phyloP scores from a whole-genome alignment of 2,329 filamentous ascomycete genomes.

The Tolypocladium guangdongense region DNA sequence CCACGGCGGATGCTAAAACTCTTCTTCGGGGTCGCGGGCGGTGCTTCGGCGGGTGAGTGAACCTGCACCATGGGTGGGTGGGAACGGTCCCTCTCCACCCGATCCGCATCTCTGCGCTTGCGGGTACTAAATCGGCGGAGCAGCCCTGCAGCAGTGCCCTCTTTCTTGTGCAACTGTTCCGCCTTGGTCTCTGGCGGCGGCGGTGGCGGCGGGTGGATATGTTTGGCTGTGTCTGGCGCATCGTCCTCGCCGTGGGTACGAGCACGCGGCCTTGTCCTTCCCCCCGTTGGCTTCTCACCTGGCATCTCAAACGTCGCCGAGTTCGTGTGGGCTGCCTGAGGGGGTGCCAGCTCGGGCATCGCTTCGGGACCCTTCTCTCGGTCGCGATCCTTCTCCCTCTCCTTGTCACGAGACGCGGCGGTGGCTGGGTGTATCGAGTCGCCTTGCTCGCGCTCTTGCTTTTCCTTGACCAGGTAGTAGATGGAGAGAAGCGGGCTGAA shows the following conservation, averaged over 20 bases:
- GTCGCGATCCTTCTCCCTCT: constrained; percentile 16
- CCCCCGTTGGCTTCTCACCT: constrained; percentile 77
- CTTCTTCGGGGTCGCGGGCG: constrained; percentile 56
- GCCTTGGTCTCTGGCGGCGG: constrained; percentile 42
- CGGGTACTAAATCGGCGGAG: constrained; percentile 86
- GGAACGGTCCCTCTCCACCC: constrained; percentile 51
- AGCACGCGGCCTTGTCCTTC: constrained; percentile 71
- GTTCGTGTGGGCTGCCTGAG: constrained; percentile 84
- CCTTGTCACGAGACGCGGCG: constrained; percentile 19
- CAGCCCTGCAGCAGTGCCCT: constrained; percentile 75
- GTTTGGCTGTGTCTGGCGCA: constrained; percentile 46
- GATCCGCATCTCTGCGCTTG: constrained; percentile 57
- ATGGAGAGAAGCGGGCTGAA: constrained; percentile 87
- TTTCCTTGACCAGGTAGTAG: constrained; percentile 93
- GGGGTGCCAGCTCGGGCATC: constrained; percentile 66
- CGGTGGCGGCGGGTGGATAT: constrained; percentile 21
- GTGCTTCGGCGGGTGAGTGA: constrained; percentile 60
- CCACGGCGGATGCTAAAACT: constrained; percentile 73
- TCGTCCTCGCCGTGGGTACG: constrained; percentile 95
- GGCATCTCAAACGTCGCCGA: constrained; percentile 75
- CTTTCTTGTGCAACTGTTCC: constrained; percentile 62
- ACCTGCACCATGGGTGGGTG: constrained; percentile 66
- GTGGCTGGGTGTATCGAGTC: constrained; percentile 35
- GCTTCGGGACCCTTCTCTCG: constrained; percentile 29
- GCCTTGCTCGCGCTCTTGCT: constrained; percentile 65